These are phyloP conservation scores for Fusarium coicis DNA, from an alignment of 2,329 filamentous ascomycete genomes.

Conservation along the genomic window DNA sequence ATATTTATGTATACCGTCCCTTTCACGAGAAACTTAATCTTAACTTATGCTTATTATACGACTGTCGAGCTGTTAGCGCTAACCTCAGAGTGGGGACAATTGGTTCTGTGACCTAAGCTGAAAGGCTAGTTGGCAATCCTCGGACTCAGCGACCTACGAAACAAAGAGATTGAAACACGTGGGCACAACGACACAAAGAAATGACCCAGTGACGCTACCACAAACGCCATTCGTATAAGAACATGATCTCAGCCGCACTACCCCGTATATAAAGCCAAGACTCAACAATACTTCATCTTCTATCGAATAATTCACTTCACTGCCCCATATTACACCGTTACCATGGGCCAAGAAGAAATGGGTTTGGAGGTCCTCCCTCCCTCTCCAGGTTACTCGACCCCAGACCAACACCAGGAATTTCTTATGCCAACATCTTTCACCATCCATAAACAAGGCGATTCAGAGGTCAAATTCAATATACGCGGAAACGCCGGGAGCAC, in stretches of 20 bases:
- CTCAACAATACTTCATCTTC: too few relatives aligned
- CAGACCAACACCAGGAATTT: background rate
- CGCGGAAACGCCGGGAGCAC: background rate
- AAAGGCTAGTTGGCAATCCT: background rate
- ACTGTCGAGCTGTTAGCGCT: background rate
- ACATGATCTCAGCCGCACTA: background rate
- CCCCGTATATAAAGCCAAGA: background rate
- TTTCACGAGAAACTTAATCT: background rate
- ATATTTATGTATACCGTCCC: too few relatives aligned
- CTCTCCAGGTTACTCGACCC: background rate
- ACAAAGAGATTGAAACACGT: background rate
- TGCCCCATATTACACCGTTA: rapidly evolving
- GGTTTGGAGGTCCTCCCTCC: background rate
- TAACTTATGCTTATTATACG: background rate
- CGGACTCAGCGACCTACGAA: background rate
- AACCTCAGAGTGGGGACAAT: background rate
- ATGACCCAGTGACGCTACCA: background rate
- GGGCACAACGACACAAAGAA: background rate
- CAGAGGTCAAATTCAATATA: background rate
- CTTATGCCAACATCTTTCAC: background rate
- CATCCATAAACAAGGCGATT: background rate
- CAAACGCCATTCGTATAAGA: background rate
- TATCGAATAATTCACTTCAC: background rate
- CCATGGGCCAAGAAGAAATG: background rate
- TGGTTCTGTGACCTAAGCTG: background rate